phyloP scores from a whole-genome alignment of 139 green algal species.

The Chlorella vulgaris region DNA sequence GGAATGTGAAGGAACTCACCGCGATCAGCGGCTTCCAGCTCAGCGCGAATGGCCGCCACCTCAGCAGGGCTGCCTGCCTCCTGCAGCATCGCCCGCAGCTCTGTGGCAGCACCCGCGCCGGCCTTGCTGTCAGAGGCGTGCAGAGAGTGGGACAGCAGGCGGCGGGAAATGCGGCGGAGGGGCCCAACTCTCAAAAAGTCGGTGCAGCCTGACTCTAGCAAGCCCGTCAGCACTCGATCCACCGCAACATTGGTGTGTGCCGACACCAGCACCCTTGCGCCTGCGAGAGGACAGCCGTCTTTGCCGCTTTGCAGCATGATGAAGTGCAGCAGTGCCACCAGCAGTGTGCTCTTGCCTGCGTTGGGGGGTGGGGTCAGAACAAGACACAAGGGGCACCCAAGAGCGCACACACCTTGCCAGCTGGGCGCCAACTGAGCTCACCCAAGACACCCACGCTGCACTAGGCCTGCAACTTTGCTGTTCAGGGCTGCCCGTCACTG shows the following conservation, averaged over 20 bases:
- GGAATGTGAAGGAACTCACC: background rate
- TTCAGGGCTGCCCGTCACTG: no score
- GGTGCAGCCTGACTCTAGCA: slow-evolving; percentile 31
- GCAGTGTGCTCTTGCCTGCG: slow-evolving; percentile 80
- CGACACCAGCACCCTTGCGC: slow-evolving; percentile 69
- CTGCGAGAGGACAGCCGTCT: slow-evolving; percentile 11
- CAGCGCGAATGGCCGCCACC: slow-evolving; percentile 19
- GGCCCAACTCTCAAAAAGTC: slow-evolving; percentile 82
- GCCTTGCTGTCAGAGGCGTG: slow-evolving; percentile 53
- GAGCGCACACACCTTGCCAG: no score
- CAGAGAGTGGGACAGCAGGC: slow-evolving; percentile 74
- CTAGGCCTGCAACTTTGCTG: no score
- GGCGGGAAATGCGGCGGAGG: slow-evolving; percentile 67
- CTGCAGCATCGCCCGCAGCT: slow-evolving; percentile 69
- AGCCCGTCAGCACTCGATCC: slow-evolving; percentile 73
- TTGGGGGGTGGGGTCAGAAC: background rate
- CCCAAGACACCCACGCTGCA: no score
- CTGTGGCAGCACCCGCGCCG: slow-evolving; percentile 41
- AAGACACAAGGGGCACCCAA: background rate
- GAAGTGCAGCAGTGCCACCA: slow-evolving; percentile 76
- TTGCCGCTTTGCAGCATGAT: slow-evolving; percentile 40
- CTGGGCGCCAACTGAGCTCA: no score
- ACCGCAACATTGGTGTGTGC: slow-evolving; percentile 92
- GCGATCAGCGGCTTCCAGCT: background rate
- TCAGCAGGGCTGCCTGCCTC: slow-evolving; percentile 36